Evolutionary conservation across 768 basidiomycete species (phyloP), one percentile per base, ranked within the genome.

Genomic region (Boletus sp.): DNA sequence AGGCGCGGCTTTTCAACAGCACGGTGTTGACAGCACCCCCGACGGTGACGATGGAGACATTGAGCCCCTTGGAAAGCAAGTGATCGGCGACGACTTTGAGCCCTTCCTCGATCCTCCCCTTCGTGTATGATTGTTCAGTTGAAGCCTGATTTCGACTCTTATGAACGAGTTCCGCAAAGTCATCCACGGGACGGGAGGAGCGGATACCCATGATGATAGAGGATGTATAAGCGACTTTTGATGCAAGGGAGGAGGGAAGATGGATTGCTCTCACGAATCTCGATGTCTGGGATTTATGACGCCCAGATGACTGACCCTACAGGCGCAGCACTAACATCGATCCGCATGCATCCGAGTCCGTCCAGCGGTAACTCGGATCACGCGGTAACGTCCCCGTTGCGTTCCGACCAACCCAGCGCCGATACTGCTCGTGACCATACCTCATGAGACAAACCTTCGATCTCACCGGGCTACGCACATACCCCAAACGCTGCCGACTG

Each of bases 1-100:
- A 40, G 14, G 46, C 51, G 15, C 50, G 56, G 24, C 46, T 41
- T 47, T 47, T 35, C 17, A 53, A 28, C 17, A 41, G 9, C 39
- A 57, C 39, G 8, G 51, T 57, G 46, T 53, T 57, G 4, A 57
- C 56, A 24, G 56, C 56, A 7, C 51, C 56, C 2, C 56, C 56
- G 17, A 53, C 46, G 14, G 55, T 14, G 39, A 47, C 51, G 46
- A 57, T 52, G 50, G 50, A 11, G 20, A 52, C 45, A 7, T 52
- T 9, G 42, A 51, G 55, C 2, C 14, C 7, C 36, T 56, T 52
- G 30, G 44, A 56, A 7, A 28, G 20, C 37, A 56, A 18, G 24
- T 40, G 11, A 14, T 46, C n/a, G 30, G 55, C 55, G 30, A 52
- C 55, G 20, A 39, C 20, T 3, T 35, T n/a, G 17, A 56, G 50